Conservation (phyloP, 768 basidiomycete genomes). For the Termitomyces sp. region DNA sequence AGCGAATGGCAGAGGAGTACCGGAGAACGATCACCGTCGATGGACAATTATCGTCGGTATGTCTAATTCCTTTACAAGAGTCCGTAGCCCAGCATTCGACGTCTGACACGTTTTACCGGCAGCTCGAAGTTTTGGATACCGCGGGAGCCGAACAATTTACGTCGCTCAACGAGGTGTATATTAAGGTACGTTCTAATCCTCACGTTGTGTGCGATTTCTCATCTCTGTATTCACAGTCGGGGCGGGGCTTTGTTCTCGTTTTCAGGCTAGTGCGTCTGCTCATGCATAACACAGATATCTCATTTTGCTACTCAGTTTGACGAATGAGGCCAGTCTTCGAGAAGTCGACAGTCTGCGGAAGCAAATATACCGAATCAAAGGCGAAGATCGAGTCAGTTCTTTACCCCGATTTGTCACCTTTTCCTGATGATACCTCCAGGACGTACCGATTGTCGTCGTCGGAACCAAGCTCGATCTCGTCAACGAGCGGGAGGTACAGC, state of each 20-base stretch:
- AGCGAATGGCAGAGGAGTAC: constrained; percentile 56
- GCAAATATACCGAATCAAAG: constrained; percentile 77
- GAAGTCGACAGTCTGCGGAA: constrained; percentile 78
- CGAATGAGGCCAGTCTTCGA: constrained; percentile 73
- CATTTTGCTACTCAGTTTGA: constrained; percentile 45
- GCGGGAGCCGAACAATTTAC: constrained; percentile 86
- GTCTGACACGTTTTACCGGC: constrained; percentile 6
- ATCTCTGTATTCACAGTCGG: constrained; percentile 37
- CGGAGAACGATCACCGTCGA: constrained; percentile 60
- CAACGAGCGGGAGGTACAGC: constrained; percentile 74
- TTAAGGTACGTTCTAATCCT: constrained; percentile 44
- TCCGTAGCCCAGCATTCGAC: not conserved
- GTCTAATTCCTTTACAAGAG: constrained; percentile 14
- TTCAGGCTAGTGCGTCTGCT: constrained; percentile 48
- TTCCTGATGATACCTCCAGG: constrained; percentile 25
- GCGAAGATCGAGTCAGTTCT: constrained; percentile 49
- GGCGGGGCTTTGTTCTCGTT: constrained; percentile 75
- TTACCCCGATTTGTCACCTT: not conserved
- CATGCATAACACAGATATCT: constrained; percentile 1
- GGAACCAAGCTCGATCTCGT: constrained; percentile 82
- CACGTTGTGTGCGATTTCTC: not conserved
- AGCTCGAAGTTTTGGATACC: constrained; percentile 81
- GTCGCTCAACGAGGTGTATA: constrained; percentile 75
- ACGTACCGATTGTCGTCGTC: constrained; percentile 77
- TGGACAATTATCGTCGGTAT: constrained; percentile 54